Base-by-base conservation (phyloP, 306 rosid species). In the Myrica gale region DNA sequence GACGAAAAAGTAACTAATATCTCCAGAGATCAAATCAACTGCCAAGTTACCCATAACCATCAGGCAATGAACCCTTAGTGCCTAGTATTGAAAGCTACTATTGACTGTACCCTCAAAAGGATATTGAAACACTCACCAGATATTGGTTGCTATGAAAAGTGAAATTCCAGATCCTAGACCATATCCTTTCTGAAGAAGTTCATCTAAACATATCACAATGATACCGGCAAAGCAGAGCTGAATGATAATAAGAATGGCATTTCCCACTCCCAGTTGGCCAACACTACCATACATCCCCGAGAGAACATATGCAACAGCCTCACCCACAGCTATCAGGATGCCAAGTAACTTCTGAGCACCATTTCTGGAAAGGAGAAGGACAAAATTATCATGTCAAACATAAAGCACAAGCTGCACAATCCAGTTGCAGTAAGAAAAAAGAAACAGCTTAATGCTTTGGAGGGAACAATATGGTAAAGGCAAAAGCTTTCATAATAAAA, bases 151-250 rank as follows among this genome's bases (percentile, higher is more conserved):
- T 69, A 92, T 95, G 85, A 95, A 95, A 12, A 95, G 96, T 71
- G 98, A 95, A 88, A 95, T 95, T 84, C 97, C 96, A 74, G 97
- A 95, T 73, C 98, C 98, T 44, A 95, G 88, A 83, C 97, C 98
- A 84, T 95, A 95, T 89, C 98, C 98, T 79, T 95, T 95, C 85
- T 95, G 97, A 78, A 95, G 97, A 74, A 95, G 98, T 75, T 95
- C 97, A 72, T 95, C 98, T 69, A 95, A 89, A 74, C 97, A 95
- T 65, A 95, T 95, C 71, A 95, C 98, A 80, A 95, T 92, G 65
- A 95, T 90, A 61, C 98, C 98, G 0, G 95, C 93, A 83, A 95
- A 95, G 84, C 92, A 95, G 58, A 95, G 96, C 87, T 92, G 98
- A 68, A 90, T 58, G 74, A 95, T 92, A 69, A 95, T 92, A 73